Evolutionary conservation across 2,329 filamentous ascomycete genomes (phyloP), one percentile per base, ranked within the genome.

Genomic region (Exophiala xenobiotica): DNA sequence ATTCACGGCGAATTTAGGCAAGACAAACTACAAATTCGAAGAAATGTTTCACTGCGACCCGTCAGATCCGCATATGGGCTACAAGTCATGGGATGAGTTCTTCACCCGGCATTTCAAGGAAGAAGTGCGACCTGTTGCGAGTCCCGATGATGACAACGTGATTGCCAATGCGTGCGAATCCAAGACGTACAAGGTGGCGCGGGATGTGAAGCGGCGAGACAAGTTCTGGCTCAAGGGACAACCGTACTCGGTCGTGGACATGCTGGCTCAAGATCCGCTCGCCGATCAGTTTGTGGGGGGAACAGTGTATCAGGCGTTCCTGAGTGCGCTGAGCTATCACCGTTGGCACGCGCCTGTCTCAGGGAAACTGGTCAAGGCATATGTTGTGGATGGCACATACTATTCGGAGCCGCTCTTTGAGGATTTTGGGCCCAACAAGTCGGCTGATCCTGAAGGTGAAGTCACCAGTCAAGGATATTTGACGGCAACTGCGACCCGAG

Each of bases 281-380:
- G 71, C 80, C 0, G 59, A 70, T 6, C 62, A 79, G 1, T 88
- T 88, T 58, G 76, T 72, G 0, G 80, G 79, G 4, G 85, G 81
- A 1, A 87, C 82, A 0, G 72, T 88, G 22, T 88, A 88, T 66
- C 85, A 89, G 62, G 85, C 84, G 0, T 88, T 86, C 63, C 70
- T 89, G 2, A 83, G 77, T 6, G 80, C 83, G 0, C 68, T 86
- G 46, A 83, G 79, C 37, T 88, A 89, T 65, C 86, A 88, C 66
- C 77, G 85, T 20, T 88, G 86, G 86, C 84, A 88, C 67, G 67
- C 80, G 0, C 86, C 86, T n/a, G 77, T 88, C 0, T 77, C 73
- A 4, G 86, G 86, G 0, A 82, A 65, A 4, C 69, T 88, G 12
- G 71, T 74, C 39, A 79, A 80, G 47, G 77, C 78, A 0, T 82